Conservation (phyloP, 306 rosid genomes). For the peach (Prunus persica) region DNA sequence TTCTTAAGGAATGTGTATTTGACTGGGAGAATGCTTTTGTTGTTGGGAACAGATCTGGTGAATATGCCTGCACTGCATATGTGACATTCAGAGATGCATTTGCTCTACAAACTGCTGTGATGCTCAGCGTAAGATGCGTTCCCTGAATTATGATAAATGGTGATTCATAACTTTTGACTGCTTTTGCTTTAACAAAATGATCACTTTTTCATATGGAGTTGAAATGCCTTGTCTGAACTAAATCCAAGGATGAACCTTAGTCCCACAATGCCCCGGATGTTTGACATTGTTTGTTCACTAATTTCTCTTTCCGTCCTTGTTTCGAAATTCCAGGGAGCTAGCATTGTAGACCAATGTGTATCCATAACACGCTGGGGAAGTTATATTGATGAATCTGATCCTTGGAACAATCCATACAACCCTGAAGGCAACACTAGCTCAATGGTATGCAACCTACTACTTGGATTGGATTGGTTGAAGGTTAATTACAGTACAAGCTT, state of each 20-base stretch:
- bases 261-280: neutral
- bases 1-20: slow-evolving; percentile 18
- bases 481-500: neutral
- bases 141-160: neutral
- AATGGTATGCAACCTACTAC: slow-evolving; percentile 36
- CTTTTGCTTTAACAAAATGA: neutral
- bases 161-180: neutral
- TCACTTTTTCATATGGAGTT: neutral
- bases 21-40: slow-evolving; percentile 17
- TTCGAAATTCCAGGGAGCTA: slow-evolving; percentile 62
- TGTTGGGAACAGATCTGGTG: slow-evolving; percentile 55
- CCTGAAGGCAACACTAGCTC: slow-evolving; percentile 38
- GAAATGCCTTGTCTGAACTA: neutral
- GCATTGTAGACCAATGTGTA: slow-evolving; percentile 61
- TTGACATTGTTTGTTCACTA: neutral
- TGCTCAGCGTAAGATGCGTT: slow-evolving; percentile 67
- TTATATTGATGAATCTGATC: slow-evolving; percentile 42
- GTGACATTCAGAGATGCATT: slow-evolving; percentile 85
- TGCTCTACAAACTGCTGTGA: slow-evolving; percentile 83
- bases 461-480: slow-evolving; percentile 4
- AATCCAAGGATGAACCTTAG: neutral
- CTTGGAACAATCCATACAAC: slow-evolving; percentile 39
- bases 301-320: slow-evolving; percentile 18
- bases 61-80: slow-evolving; percentile 59
- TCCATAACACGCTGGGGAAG: slow-evolving; percentile 63